These are phyloP conservation scores for Diaporthe velutina DNA, from an alignment of 2,329 filamentous ascomycete genomes.

Conservation along the genomic window DNA sequence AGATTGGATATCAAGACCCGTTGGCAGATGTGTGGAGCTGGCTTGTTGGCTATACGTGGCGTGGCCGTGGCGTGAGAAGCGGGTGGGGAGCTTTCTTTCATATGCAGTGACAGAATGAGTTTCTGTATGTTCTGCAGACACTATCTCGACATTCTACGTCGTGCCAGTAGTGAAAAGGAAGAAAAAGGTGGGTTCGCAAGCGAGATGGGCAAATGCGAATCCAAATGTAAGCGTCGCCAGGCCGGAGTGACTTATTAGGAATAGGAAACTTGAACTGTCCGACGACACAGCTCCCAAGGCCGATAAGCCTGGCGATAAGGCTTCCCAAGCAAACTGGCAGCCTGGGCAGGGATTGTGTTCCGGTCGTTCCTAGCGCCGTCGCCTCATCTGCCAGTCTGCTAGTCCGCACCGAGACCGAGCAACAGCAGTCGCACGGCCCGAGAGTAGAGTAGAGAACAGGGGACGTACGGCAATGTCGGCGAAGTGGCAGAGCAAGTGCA, in stretches of 20 bases:
- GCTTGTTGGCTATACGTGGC: constrained; percentile 28
- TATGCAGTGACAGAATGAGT: not conserved
- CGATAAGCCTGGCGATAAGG: constrained; percentile 29
- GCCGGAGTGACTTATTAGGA: constrained; percentile 3
- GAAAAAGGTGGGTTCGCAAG: not conserved
- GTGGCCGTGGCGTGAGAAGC: constrained; percentile 21
- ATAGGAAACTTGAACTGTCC: constrained; percentile 16
- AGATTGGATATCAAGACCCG: constrained; percentile 18
- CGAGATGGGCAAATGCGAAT: constrained; percentile 19
- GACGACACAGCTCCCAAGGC: constrained; percentile 11
- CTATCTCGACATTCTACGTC: not conserved
- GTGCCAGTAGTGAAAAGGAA: not conserved
- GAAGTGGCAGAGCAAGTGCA: no score
- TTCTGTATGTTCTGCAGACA: not conserved
- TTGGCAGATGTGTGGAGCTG: constrained; percentile 20
- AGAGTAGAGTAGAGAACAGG: not conserved
- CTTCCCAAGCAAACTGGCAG: constrained; percentile 16
- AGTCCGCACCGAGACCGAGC: no score
- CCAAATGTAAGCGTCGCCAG: constrained; percentile 16
- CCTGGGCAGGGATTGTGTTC: constrained; percentile 26
- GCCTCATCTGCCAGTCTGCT: constrained; percentile 5
- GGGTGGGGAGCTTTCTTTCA: constrained; percentile 2
- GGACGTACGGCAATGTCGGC: not conserved
- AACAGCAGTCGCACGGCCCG: no score
- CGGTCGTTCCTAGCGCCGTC: constrained; percentile 25